These are phyloP conservation scores for Sphaerostilbella broomeana DNA, from an alignment of 2,329 filamentous ascomycete species.

Conservation along the genomic window DNA sequence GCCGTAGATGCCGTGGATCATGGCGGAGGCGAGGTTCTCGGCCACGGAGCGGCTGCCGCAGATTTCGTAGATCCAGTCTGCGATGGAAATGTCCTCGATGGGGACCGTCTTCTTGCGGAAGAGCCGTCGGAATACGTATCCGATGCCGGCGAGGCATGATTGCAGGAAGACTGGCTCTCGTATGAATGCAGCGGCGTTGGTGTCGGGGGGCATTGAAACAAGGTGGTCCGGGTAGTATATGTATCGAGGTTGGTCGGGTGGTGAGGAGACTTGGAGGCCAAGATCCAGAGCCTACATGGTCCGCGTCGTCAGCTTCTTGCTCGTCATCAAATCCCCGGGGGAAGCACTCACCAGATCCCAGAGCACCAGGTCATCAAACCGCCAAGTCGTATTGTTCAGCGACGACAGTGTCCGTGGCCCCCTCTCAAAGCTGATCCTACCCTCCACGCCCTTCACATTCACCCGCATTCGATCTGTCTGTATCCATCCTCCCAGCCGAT, in stretches of 20 bases:
- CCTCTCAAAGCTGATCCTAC: constrained; percentile 66
- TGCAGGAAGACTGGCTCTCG: constrained; percentile 29
- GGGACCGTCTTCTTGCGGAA: constrained; percentile 18
- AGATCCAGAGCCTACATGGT: constrained; percentile 27
- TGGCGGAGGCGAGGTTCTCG: constrained; percentile 68
- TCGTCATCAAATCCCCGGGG: not conserved
- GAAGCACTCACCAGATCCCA: constrained; percentile 57
- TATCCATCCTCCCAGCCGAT: constrained; percentile 78
- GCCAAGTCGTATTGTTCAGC: constrained; percentile 31
- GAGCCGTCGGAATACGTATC: constrained; percentile 19
- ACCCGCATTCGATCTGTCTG: constrained; percentile 57
- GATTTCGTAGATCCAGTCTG: constrained; percentile 30
- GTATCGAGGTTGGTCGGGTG: constrained; percentile 51
- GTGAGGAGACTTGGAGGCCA: constrained; percentile 41
- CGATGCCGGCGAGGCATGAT: constrained; percentile 22
- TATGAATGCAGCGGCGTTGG: constrained; percentile 21
- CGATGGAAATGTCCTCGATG: constrained; percentile 28
- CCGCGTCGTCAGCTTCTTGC: not conserved
- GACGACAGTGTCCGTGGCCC: constrained; percentile 72
- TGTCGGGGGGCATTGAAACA: constrained; percentile 27
- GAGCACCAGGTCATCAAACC: constrained; percentile 58
- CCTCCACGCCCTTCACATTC: constrained; percentile 46
- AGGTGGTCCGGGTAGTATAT: constrained; percentile 81
- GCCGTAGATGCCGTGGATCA: constrained; percentile 84
- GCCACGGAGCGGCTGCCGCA: constrained; percentile 37